A percentile compares a stretch with the other conserved stretches of the same genome.
Conservation (phyloP, 2,329 filamentous ascomycete genomes). For the Aspergillus hortae region DNA sequence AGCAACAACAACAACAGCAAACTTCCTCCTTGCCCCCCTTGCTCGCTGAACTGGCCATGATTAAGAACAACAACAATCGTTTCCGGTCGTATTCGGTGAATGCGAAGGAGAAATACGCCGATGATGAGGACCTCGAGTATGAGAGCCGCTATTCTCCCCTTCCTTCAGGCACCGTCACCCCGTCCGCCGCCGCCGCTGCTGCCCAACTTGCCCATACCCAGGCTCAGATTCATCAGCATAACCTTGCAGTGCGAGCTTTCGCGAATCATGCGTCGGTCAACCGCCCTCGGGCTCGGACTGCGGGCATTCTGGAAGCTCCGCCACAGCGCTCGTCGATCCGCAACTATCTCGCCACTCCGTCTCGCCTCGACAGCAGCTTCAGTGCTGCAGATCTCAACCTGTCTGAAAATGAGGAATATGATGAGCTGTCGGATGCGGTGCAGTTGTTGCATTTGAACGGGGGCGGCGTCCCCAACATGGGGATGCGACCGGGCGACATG, state of each 20-base stretch:
- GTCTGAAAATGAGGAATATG: constrained; percentile 72
- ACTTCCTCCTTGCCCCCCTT: constrained; percentile 55
- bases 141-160: constrained; percentile 55
- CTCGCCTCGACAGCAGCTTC: constrained; percentile 71
- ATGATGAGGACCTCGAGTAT: constrained; percentile 78
- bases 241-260: constrained; percentile 88
- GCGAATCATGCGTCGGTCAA: constrained; percentile 77
- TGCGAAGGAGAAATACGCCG: constrained; percentile 94
- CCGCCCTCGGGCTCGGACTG: constrained; percentile 84
- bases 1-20: constrained; percentile 42
- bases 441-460: constrained; percentile 67
- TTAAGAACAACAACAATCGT: constrained; percentile 70
- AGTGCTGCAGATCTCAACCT: constrained; percentile 71
- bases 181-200: constrained; percentile 54
- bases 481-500: constrained; percentile 61
- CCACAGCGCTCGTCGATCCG: constrained; percentile 62
- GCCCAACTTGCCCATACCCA: constrained; percentile 60
- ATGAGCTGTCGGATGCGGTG: constrained; percentile 76
- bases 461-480: constrained; percentile 47
- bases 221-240: constrained; percentile 78
- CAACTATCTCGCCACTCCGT: constrained; percentile 73
- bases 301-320: constrained; percentile 81
- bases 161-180: constrained; percentile 59
- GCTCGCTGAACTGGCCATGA: constrained; percentile 69
- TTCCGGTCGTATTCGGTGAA: constrained; percentile 98